Base-by-base conservation (phyloP, 2,329 filamentous ascomycete genomes). In the Alternaria infectoria region DNA sequence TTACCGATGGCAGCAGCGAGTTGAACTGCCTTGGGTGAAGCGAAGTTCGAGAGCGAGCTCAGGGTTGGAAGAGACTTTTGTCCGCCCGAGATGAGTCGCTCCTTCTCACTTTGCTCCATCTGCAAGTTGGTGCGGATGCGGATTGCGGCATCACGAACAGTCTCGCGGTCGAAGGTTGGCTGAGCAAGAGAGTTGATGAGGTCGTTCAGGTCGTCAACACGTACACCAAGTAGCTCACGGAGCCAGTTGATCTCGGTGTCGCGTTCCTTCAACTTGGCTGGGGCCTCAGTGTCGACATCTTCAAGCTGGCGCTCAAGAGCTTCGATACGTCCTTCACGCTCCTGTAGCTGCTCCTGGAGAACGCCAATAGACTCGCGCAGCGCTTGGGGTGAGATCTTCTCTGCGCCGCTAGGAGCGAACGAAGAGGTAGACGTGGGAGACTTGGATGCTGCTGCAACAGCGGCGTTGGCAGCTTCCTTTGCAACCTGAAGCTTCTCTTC, bases 1-100 rank as follows among this genome's bases (percentile, higher is more conserved):
- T 91, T 97, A 50, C 93, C 94, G 88, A 94, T 97, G n/a, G 93
- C 95, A n/a, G 93, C 93, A n/a, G 93, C 93, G 23, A 97, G 91
- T 76, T 97, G 90, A 6, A 92, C 93, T 15, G 97, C 91, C 30
- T 93, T 90, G 5, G 94, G 95, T 3, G 93, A 91, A 11, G 92
- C 90, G 67, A 94, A 89, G 68, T 88, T 89, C 50, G 94, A 89
- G 30, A 92, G 88, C 50, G 91, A 90, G 1, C 93, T 91, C 45
- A 97, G 87, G 44, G 91, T 92, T 5, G 92, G 91, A 70, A 96
- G 84, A 57, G 85, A 88, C 63, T 83, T 79, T 47, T 74, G 74
- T 19, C 85, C 81, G 64, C 89, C 91, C 13, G 91, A 89, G 81
- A 92, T 87, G 1, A 93, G 90, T 63, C 96, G 88, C 79, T 98